These are phyloP conservation scores for Exidia glandulosa DNA, from an alignment of 768 basidiomycete genomes.

Conservation along the genomic window DNA sequence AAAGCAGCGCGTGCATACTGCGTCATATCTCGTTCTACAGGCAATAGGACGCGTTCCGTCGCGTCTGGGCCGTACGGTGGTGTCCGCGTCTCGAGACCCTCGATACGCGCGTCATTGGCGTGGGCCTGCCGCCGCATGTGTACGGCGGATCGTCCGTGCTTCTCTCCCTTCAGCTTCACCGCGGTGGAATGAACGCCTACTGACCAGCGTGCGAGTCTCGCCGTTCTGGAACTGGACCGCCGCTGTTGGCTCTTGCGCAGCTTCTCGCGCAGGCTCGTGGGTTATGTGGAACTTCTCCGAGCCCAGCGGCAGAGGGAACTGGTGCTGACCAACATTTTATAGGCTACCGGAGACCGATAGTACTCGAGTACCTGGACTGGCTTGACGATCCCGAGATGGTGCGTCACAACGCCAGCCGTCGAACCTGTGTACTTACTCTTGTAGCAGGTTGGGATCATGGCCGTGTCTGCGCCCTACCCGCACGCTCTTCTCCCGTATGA, in stretches of 20 bases:
- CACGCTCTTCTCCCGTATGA: too few species aligned
- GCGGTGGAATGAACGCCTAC: too few species aligned
- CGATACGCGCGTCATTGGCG: too few species aligned
- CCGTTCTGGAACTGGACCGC: slow-evolving; percentile 58
- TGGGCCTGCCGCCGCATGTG: too few species aligned
- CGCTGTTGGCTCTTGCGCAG: slow-evolving; percentile 37
- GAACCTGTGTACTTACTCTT: slow-evolving; percentile 59
- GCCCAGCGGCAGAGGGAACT: neutral
- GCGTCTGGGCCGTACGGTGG: too few species aligned
- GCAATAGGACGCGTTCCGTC: too few species aligned
- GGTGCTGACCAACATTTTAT: neutral
- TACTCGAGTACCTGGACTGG: slow-evolving; percentile 45
- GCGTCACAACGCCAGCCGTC: slow-evolving; percentile 50
- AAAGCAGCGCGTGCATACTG: too few species aligned
- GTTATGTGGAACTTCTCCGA: neutral
- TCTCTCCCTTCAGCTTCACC: neutral
- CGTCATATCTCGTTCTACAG: too few species aligned
- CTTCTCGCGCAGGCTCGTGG: neutral
- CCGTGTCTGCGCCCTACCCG: neutral
- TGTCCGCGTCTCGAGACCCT: too few species aligned
- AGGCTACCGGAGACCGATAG: slow-evolving; percentile 24
- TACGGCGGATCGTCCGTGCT: too few species aligned
- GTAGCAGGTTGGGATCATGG: slow-evolving; percentile 32
- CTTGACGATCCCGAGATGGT: slow-evolving; percentile 47
- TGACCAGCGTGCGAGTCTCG: slow-evolving; percentile 34